Base-by-base conservation (phyloP, 345 rosid genomes). In the Gossypium herbaceum region DNA sequence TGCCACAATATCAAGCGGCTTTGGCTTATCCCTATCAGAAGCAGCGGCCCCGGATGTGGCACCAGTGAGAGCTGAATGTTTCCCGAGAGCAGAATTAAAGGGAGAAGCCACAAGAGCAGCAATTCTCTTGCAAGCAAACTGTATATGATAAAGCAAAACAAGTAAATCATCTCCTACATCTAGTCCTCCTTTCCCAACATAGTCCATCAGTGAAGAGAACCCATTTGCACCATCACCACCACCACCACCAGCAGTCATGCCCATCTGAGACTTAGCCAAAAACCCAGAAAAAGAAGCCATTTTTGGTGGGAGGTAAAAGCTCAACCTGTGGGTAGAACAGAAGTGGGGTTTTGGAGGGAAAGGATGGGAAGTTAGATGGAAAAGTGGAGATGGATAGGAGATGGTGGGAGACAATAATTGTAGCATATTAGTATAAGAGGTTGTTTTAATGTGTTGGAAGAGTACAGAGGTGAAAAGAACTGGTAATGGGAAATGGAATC, bases 51-150 rank as follows among this genome's bases (percentile, higher is more conserved):
- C 84, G 10, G 64, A 13, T 13, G 56, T 2, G 58, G 13, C 66
- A 27, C 61, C 81, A 72, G 75, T 72, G 34, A 82, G 65, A 73
- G 71, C 72, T 52, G 62, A 57, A 54, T 82, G 90, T 65, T 88
- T 85, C 29, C 88, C 82, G 7, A 92, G 88, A 75, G 83, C 85
- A 59, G 92, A 87, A 78, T 88, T 88, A 80, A 78, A 94, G 77
- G 98, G 98, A 72, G 98, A 94, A 47, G 97, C 94, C 29, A 92
- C 90, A 54, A 94, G 90, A 75, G 92, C 90, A 50, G 94, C 94
- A 59, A 94, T 89, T 86, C 88, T 88, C 88, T 92, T 94, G 84
- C 91, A 94, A 67, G 98, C 94, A 80, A 88, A 88, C 83, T 89
- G 94, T n/a, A 94, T 68, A 77, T 94, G 98, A 52, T 88, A 79